phyloP scores from a whole-genome alignment of 257 asterid species.

The Henckelia pumila region DNA sequence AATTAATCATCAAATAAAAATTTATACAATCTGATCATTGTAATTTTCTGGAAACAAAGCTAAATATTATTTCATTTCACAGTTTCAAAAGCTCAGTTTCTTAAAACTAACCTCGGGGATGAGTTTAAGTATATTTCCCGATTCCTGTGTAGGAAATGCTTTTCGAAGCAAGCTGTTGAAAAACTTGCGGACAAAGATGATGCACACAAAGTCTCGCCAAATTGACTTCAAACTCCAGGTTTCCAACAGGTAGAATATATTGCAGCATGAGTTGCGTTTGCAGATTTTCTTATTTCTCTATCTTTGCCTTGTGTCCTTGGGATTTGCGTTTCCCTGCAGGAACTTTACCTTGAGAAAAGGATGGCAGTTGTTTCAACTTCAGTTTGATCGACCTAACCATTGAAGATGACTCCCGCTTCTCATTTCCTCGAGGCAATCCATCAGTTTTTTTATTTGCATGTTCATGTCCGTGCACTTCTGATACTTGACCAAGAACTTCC shows the following conservation, averaged over 20 bases:
- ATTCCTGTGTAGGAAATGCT: no score
- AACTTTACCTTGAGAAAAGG: conserved; percentile 31
- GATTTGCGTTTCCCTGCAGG: conserved; percentile 15
- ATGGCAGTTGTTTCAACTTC: conserved; percentile 47
- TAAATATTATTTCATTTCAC: no score
- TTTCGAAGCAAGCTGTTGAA: no score
- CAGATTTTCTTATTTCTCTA: neutral
- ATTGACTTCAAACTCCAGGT: neutral
- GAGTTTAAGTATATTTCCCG: no score
- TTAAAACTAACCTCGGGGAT: no score
- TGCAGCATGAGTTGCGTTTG: neutral
- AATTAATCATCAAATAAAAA: no score
- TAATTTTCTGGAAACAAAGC: no score
- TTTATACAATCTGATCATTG: no score
- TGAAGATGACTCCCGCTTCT: conserved; percentile 47
- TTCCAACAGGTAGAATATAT: neutral
- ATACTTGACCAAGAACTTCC: conserved; percentile 5
- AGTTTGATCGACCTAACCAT: conserved; percentile 51
- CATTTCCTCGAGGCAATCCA: conserved; percentile 26
- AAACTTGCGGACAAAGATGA: no score
- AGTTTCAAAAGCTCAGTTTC: no score
- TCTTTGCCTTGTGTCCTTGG: conserved; percentile 18
- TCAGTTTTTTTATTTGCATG: conserved; percentile 16
- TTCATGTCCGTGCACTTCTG: conserved; percentile 22
- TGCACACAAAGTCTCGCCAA: no score